Evolutionary conservation across 164 flowering plant species (phyloP), one percentile per base, ranked within the genome.

Genomic region (Tetrastigma voinierianum): DNA sequence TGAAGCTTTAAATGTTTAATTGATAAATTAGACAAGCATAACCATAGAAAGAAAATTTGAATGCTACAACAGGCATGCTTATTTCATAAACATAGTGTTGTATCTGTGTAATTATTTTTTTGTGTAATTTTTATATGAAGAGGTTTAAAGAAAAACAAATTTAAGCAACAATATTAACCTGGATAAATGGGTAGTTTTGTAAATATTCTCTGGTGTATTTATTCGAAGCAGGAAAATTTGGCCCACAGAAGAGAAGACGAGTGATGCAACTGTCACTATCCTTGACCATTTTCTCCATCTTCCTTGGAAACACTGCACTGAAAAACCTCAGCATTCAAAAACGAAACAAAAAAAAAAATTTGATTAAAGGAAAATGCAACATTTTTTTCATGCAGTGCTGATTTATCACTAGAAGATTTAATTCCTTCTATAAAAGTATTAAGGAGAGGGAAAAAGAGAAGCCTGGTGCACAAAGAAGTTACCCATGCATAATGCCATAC

Each of bases 211-310:
- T 84, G 6, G 98, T 93, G 72, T 85, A 93, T 23, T 61, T 70
- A 18, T 89, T 86, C 18, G 93, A 86, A 75, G 88, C 86, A 56
- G 93, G 82, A 66, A 86, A 93, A 61, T 84, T 66, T 23, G 84
- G 84, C 44, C 96, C 98, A 67, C 96, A 93, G 62, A 93, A 89
- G 25, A 90, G 87, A 69, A 93, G 84, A 25, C 87, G 87, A 1
- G 86, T 93, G 47, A 84, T 64, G 14, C 51, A 17, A 12, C 66
- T 44, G 40, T 62, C 70, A 54, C 54, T 15, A 14, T 51, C 43
- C 63, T 21, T 64, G 7, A 10, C 71, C 72, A 65, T 70, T 56
- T 32, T 10, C 2, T 19, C 60, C 13, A 10, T 44, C 64, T 59
- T 61, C 62, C 55, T 25, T 25, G 43, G 11, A 32, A 16, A 11